Conservation (phyloP, 495 filamentous ascomycete genomes). For the Astrothelium macrocarpum region DNA sequence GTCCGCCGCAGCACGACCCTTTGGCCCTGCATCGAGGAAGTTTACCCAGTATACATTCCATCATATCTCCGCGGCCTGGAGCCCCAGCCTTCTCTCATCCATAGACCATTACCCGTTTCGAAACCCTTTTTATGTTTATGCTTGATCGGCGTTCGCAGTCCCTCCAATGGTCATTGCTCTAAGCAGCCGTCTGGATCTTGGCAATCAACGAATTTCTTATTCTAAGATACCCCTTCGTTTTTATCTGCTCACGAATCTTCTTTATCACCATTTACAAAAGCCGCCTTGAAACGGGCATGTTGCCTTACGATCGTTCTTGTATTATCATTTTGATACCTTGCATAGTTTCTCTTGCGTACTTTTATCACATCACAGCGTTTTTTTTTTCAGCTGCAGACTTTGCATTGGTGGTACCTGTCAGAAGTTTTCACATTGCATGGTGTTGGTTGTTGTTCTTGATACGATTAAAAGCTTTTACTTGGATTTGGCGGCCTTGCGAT, state of each 20-base stretch:
- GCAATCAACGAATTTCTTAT: not conserved
- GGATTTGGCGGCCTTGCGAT: not conserved
- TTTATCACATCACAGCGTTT: not conserved
- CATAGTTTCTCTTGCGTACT: not conserved
- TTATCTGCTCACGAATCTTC: not conserved
- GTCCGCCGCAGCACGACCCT: not conserved
- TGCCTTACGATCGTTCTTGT: not conserved
- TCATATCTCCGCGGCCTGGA: conserved; percentile 4
- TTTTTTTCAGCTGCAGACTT: not conserved
- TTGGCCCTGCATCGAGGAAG: not conserved
- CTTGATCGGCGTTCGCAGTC: not conserved
- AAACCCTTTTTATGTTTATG: not conserved
- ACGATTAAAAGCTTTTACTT: not conserved
- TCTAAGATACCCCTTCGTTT: not conserved
- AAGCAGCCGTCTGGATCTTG: not conserved
- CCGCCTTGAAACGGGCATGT: not conserved
- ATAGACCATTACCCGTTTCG: not conserved
- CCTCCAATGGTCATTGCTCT: not conserved
- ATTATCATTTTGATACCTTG: not conserved
- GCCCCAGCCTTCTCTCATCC: not conserved
- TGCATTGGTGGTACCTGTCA: not conserved
- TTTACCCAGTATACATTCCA: conserved; percentile 7
- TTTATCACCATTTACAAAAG: not conserved
- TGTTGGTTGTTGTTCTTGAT: not conserved
- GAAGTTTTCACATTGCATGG: not conserved